These are phyloP conservation scores for Vigna hirtella DNA, from an alignment of 306 rosid species.

Conservation along the genomic window DNA sequence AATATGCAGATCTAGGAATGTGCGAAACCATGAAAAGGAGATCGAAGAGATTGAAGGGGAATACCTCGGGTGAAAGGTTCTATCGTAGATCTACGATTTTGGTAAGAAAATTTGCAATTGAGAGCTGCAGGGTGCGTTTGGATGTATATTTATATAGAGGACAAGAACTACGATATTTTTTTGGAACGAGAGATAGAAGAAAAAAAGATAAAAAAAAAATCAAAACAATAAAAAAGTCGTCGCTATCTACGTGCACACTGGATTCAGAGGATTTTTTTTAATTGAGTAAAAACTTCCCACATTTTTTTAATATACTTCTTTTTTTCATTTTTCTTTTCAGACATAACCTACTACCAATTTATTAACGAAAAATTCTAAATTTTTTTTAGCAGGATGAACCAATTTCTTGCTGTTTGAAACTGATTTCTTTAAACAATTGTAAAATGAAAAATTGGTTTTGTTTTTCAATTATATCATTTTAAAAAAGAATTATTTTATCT, in stretches of 20 bases:
- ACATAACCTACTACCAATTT: too few species aligned
- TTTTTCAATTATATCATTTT: too few species aligned
- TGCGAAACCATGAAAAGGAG: background rate
- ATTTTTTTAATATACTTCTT: too few species aligned
- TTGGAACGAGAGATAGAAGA: background rate
- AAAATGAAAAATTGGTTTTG: too few species aligned
- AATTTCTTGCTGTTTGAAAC: too few species aligned
- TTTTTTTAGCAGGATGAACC: too few species aligned
- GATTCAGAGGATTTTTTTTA: background rate
- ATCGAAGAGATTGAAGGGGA: background rate
- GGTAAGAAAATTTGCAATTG: background rate
- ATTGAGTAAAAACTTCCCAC: too few species aligned
- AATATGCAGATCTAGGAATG: constrained; percentile 32
- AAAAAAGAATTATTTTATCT: too few species aligned
- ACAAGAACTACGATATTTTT: background rate
- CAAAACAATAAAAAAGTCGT: background rate
- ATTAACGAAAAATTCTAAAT: too few species aligned
- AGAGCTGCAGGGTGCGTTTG: background rate
- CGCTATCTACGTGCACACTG: background rate
- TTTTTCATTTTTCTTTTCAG: too few species aligned
- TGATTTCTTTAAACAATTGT: too few species aligned
- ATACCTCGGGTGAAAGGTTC: constrained; percentile 25
- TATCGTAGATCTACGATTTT: background rate
- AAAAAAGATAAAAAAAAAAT: too few species aligned
- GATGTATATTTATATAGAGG: constrained; percentile 2